Base-by-base conservation (phyloP, 1,284 basidiomycete species). In the Pseudozyma thailandica region DNA sequence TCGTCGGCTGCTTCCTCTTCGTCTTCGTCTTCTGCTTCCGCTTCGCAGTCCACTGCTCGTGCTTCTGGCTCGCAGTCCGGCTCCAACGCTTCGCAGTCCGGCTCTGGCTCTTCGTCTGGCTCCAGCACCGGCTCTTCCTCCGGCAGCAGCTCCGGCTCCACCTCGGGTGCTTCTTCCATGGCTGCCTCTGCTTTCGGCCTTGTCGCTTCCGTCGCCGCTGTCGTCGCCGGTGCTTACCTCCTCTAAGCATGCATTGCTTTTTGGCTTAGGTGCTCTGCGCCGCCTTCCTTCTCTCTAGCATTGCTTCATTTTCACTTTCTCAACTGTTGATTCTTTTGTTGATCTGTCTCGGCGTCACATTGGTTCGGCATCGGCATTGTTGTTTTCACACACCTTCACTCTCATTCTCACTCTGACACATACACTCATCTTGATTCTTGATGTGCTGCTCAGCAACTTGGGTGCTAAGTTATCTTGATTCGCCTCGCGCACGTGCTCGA, bases 221-320 rank as follows among this genome's bases (percentile, higher is more conserved):
- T 71, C 27, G 33, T 69, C 35, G 75, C 61, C 16, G 70, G 70
- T 43, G 64, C 70, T 45, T 64, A 71, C 55, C 55, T 75, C 33
- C 63, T 77, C 54, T 77, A 72, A 74, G 44, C 25, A 10, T 18
- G n/a, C n/a, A n/a, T n/a, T n/a, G n/a, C n/a, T n/a, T n/a, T n/a
- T n/a, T n/a, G n/a, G n/a, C n/a, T n/a, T n/a, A n/a, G n/a, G n/a
- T n/a, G n/a, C n/a, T n/a, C n/a, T n/a, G n/a, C n/a, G n/a, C n/a
- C n/a, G n/a, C n/a, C n/a, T n/a, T n/a, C n/a, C n/a, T n/a, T n/a
- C n/a, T 16, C 25, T 43, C 13, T 21, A 21, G 18, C 42, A 25
- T 43, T 43, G 42, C 33, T 43, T 43, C 42, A 43, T 43, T 43
- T 15, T 25, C 25, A 43, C 27, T 43, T 15, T 25, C 25, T 12